Base-by-base conservation (phyloP, 2,329 filamentous ascomycete species). In the Ophiostoma sp. region DNA sequence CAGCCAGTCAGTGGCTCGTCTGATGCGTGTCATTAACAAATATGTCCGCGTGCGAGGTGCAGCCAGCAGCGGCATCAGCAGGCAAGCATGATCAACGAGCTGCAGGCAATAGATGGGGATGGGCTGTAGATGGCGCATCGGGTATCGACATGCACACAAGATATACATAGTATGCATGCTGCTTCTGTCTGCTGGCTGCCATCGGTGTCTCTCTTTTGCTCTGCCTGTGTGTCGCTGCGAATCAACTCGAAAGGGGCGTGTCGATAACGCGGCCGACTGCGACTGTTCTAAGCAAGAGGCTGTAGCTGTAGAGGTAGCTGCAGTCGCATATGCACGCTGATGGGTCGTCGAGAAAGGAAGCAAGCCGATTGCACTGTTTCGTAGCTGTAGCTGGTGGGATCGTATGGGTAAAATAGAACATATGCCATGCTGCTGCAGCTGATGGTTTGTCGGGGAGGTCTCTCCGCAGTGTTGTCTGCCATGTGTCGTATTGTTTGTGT, bases 281-380 rank as follows among this genome's bases (percentile, higher is more conserved):
- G 13, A 57, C 48, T 20, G 48, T 48, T n/a, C 4, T 15, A 48
- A 48, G 15, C 44, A 17, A 20, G 35, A 1, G 23, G 23, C 57
- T 13, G 23, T 27, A 27, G n/a, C 44, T 13, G 52, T 57, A 57
- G 8, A 60, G 57, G 11, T 33, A 17, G 17, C 62, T 65, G 62
- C 62, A 35, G 57, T 33, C 27, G 27, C 20, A 39, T 33, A 64
- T 65, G 62, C 62, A 65, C 33, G 33, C 33, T 65, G 33, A 65
- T 65, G 62, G 62, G 62, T 54, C 66, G 66, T 33, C 23, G 36
- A 2, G n/a, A 5, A 15, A 39, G 11, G 6, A 6, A 64, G 17
- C 20, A 36, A 23, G 62, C 62, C 20, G 60, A 20, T 35, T 64
- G 60, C 60, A 31, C 31, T 27, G 31, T 10, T 64, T 4, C 27